Evolutionary conservation across 345 rosid genomes (phyloP), one percentile per base, ranked within the genome.

Genomic region (Streptanthus diversifolius): DNA sequence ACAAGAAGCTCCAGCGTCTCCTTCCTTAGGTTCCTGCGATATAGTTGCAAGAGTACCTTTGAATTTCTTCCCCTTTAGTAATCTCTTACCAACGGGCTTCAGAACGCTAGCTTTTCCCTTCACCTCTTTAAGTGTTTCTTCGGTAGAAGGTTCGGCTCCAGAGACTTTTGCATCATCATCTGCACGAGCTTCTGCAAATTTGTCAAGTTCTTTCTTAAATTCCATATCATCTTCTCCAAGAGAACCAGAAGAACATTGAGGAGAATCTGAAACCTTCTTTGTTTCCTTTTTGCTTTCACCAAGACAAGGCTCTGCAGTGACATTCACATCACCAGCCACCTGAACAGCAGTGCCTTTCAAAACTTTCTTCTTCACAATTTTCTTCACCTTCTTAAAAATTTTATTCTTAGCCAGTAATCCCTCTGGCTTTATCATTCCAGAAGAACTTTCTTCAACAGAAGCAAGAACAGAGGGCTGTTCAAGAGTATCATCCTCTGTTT

Each of bases 401-500:
- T 52, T 77, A 24, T 49, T 48, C 32, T 72, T 77, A 0, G 5
- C 63, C 32, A 4, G 14, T 44, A 56, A 63, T 8, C 65, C 68
- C 14, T 17, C 29, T 10, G 44, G 63, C 22, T 25, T 59, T 22
- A 15, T 24, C 33, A 4, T 15, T 30, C 56, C 68, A 37, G 77
- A 65, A 32, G 77, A 67, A 37, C 12, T 48, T 47, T 73, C 80
- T 48, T 55, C 75, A 11, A 35, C 36, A 35, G 71, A 63, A 35
- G 44, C 56, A 53, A 32, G 10, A 37, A 58, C 27, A 9, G 68
- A 66, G 14, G 62, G 13, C 17, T 45, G 37, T 39, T 59, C 21
- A 29, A 53, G 11, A 21, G 15, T 14, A 11, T 2, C 76, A 27
- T 8, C 18, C 22, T 51, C 79, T 51, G 68, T 39, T 61, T 49